Evolutionary conservation across 108 stramenopile genomes (phyloP), one percentile per base, ranked within the genome.

Genomic region (Craspedostauros australis): DNA sequence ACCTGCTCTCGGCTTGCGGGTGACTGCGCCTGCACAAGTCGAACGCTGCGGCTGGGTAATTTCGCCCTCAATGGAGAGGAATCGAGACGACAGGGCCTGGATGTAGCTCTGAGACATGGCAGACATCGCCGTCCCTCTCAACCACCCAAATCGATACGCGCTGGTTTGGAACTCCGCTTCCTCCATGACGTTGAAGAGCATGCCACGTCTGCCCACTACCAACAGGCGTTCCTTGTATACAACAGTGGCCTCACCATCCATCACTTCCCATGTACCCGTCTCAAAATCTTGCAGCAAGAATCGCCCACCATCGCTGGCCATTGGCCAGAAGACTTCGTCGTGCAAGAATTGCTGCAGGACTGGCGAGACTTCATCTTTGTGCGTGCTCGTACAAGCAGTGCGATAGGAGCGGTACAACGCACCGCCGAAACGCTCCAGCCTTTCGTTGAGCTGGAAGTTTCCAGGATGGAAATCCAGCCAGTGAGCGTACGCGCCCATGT

Each of bases 381-480:
- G n/a, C n/a, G n/a, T n/a, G n/a, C n/a, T n/a, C n/a, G n/a, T n/a
- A n/a, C n/a, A n/a, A n/a, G n/a, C n/a, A n/a, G n/a, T n/a, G n/a
- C n/a, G 15, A 16, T 49, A 39, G 1, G 64, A 66, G 14, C 55
- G 66, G 30, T 40, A 67, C 20, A 45, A 44, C 6, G n/a, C 19
- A 37, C 57, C 66, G 15, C 66, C 66, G 27, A 57, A 57, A 9
- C 29, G 5, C 6, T 46, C 36, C 15, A 73, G 42, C 31, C 42
- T 23, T 14, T 57, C 9, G n/a, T 46, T 11, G 46, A 72, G 73
- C 0, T 46, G 20, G n/a, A 32, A n/a, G 50, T 81, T 81, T 9
- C 72, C 79, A 31, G 79, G 75, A 64, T 81, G 79, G 29, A 54
- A 73, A 21, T 81, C 68, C 11, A 76, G 44, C 70, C 70, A 81